A percentile compares a stretch with the other conserved stretches of the same genome.
phyloP scores from a whole-genome alignment of 2,329 filamentous ascomycete species.

The Colletotrichum shisoi region DNA sequence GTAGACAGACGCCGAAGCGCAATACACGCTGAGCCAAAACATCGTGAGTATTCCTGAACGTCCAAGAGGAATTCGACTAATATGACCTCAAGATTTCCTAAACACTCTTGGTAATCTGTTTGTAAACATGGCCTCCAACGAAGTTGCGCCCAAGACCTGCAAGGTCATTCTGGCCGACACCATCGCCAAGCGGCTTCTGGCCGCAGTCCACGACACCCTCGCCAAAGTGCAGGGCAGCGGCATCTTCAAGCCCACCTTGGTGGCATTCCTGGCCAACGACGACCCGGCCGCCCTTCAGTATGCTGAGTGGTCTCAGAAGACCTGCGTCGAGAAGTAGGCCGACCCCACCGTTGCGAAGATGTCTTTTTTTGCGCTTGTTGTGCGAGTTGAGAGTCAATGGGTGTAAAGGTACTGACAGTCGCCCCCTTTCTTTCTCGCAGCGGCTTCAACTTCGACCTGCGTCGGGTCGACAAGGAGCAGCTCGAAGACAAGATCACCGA shows the following conservation, averaged over 20 bases:
- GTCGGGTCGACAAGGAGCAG: slow-evolving; percentile 81
- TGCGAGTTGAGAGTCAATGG: slow-evolving; percentile 3
- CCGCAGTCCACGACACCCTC: slow-evolving; percentile 79
- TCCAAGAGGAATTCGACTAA: not conserved
- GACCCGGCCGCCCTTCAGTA: slow-evolving; percentile 93
- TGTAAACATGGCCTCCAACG: slow-evolving; percentile 51
- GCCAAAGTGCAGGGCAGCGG: slow-evolving; percentile 69
- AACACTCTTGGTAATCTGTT: not conserved
- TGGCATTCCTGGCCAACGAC: slow-evolving; percentile 89
- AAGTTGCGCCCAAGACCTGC: slow-evolving; percentile 72
- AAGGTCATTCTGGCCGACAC: slow-evolving; percentile 91
- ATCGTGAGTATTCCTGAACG: slow-evolving; percentile 14
- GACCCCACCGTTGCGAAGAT: slow-evolving; percentile 10
- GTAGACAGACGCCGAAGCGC: slow-evolving; percentile 34
- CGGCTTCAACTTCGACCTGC: slow-evolving; percentile 89
- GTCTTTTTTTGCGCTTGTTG: slow-evolving; percentile 2
- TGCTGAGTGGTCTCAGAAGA: slow-evolving; percentile 97
- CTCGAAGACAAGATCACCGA: slow-evolving; percentile 88
- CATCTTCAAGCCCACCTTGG: slow-evolving; percentile 73
- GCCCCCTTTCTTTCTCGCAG: slow-evolving; percentile 53
- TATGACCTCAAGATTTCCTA: not conserved
- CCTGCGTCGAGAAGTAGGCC: slow-evolving; percentile 91
- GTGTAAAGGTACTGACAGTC: slow-evolving; percentile 37
- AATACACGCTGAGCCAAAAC: slow-evolving; percentile 20
- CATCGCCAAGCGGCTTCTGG: slow-evolving; percentile 82